Conservation (phyloP, 2,329 filamentous ascomycete genomes). For the Diaporthe humulicola region DNA sequence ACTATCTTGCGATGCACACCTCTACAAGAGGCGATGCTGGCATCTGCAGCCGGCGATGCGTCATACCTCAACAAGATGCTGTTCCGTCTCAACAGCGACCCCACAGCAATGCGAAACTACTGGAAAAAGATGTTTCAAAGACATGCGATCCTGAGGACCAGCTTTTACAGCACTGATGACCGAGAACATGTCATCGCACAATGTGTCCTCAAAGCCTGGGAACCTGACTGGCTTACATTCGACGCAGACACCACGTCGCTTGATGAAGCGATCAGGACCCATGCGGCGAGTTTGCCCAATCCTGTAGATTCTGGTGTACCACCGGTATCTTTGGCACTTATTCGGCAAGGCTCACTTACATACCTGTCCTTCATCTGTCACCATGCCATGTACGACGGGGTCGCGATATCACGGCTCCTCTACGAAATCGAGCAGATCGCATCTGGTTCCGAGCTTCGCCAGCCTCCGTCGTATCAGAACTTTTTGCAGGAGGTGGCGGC, state of each 20-base stretch:
- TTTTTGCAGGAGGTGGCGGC: constrained; percentile 74
- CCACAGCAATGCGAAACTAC: constrained; percentile 63
- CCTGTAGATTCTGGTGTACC: constrained; percentile 59
- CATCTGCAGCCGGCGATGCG: constrained; percentile 59
- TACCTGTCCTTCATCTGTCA: constrained; percentile 72
- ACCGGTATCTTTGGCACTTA: constrained; percentile 60
- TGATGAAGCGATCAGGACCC: constrained; percentile 53
- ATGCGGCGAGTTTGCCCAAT: constrained; percentile 54
- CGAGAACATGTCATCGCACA: constrained; percentile 77
- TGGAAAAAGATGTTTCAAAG: constrained; percentile 75
- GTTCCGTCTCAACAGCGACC: constrained; percentile 68
- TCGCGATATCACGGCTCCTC: constrained; percentile 78
- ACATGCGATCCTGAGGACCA: constrained; percentile 84
- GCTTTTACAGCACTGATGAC: constrained; percentile 77
- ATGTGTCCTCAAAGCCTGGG: constrained; percentile 69
- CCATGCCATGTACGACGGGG: constrained; percentile 89
- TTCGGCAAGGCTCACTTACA: constrained; percentile 48
- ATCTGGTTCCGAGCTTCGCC: constrained; percentile 58
- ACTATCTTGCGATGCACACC: constrained; percentile 85
- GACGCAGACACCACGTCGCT: constrained; percentile 48
- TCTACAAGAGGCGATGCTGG: constrained; percentile 89
- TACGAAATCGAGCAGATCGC: constrained; percentile 77
- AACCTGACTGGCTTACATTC: constrained; percentile 56
- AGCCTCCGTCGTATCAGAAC: constrained; percentile 67
- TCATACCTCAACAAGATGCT: constrained; percentile 82